Conservation (phyloP, 805 yeast genomes). For the Candida anglica region DNA sequence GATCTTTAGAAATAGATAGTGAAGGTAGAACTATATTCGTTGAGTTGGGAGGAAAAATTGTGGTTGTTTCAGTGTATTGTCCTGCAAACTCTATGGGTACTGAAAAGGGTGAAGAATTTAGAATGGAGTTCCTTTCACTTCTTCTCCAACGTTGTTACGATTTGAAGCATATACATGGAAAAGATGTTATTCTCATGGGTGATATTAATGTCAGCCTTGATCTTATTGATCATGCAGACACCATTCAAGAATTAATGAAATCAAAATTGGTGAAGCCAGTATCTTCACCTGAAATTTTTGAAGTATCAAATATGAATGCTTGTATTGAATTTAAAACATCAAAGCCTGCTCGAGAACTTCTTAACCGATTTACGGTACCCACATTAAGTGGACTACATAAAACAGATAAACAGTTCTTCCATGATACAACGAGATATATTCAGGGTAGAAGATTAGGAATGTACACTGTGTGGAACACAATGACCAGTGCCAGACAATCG, state of each 20-base stretch:
- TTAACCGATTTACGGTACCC: conserved; percentile 25
- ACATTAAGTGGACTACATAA: conserved; percentile 3
- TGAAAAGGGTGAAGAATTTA: conserved; percentile 57
- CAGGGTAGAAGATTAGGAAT: conserved; percentile 59
- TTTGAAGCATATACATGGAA: conserved; percentile 47
- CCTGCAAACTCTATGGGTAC: conserved; percentile 85
- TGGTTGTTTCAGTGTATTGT: conserved; percentile 70
- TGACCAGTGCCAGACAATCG: conserved; percentile 68
- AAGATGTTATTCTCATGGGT: conserved; percentile 78
- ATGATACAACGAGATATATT: conserved; percentile 54
- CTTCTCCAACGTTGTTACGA: conserved; percentile 60
- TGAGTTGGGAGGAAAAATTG: conserved; percentile 62
- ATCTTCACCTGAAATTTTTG: conserved; percentile 14
- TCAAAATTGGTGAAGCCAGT: conserved; percentile 25
- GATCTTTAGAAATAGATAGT: conserved; percentile 51
- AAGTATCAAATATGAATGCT: conserved; percentile 20
- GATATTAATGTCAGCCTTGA: conserved; percentile 83
- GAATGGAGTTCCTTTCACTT: conserved; percentile 54
- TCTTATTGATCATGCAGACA: conserved; percentile 78
- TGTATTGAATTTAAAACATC: conserved; percentile 32
- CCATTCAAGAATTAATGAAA: conserved; percentile 43
- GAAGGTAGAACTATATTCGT: conserved; percentile 81
- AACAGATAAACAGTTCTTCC: conserved; percentile 28
- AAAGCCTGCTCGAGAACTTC: conserved; percentile 21
- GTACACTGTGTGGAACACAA: conserved; percentile 92